Evolutionary conservation across 148 eudicot species (phyloP).

Genomic region (Silene conica): DNA sequence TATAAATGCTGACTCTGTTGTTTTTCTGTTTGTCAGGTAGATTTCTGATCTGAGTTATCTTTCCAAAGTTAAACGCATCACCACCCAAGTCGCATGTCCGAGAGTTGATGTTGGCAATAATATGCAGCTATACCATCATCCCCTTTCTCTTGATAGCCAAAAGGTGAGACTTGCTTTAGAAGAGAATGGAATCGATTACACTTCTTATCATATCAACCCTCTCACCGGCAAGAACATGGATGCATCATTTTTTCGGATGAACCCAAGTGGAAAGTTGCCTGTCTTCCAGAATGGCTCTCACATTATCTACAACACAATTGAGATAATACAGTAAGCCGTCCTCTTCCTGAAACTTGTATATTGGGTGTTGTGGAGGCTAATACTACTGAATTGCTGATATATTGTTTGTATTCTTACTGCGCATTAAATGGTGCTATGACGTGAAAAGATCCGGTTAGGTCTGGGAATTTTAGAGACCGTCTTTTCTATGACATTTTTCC

Average conservation of each 20-base stretch:
- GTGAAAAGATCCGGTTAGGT: background rate
- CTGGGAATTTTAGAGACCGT: background rate
- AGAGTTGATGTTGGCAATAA: conserved; percentile 31
- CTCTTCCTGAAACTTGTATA: conserved; percentile 10
- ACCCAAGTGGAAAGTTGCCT: conserved; percentile 76
- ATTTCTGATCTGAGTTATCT: conserved; percentile 8
- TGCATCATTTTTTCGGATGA: conserved; percentile 69
- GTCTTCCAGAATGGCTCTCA: conserved; percentile 91
- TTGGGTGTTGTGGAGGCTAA: background rate
- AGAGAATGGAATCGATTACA: conserved; percentile 80
- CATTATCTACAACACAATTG: conserved; percentile 58
- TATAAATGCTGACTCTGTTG: background rate
- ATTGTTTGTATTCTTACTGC: background rate
- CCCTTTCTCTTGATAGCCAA: conserved; percentile 88
- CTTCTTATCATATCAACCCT: conserved; percentile 82
- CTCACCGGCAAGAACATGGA: conserved; percentile 91
- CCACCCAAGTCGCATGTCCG: background rate
- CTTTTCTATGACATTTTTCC: background rate
- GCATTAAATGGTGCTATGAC: background rate
- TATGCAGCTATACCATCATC: conserved; percentile 99
- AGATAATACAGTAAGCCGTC: conserved; percentile 68
- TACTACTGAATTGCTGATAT: too few relatives aligned
- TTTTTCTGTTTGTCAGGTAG: conserved; percentile 11
- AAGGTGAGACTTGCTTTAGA: conserved; percentile 91
- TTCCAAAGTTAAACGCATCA: background rate